These are phyloP conservation scores for Abelmoschus esculentus DNA, from an alignment of 345 rosid genomes.

Conservation along the genomic window DNA sequence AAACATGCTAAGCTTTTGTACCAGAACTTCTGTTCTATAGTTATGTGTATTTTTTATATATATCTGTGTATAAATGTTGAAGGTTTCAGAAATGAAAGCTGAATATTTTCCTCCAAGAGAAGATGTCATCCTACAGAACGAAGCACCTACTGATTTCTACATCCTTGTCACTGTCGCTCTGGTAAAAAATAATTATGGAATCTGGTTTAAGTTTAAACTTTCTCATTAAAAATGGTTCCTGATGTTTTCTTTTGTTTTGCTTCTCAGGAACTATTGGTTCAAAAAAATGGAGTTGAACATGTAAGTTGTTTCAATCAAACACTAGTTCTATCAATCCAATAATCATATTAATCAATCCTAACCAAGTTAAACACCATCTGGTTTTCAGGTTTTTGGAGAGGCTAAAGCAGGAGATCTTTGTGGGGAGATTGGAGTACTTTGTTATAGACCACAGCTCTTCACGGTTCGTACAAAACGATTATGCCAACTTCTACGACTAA, in stretches of 20 bases:
- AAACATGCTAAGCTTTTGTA: neutral
- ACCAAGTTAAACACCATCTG: neutral
- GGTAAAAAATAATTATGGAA: neutral
- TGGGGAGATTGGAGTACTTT: slow-evolving; percentile 56
- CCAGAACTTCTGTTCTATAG: neutral
- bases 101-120: neutral
- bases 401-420: neutral
- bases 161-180: neutral
- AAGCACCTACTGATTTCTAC: neutral
- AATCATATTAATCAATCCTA: too few species aligned
- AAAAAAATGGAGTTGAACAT: too few species aligned
- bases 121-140: neutral
- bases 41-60: too few species aligned
- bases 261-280: too few species aligned
- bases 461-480: slow-evolving; percentile 86
- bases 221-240: too few species aligned
- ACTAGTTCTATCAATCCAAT: too few species aligned
- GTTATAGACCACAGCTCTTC: slow-evolving; percentile 81
- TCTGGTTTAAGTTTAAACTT: too few species aligned
- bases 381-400: neutral
- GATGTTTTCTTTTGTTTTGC: too few species aligned
- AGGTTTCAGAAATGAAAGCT: neutral
- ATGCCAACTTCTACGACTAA: slow-evolving; percentile 78
- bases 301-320: too few species aligned
- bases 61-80: too few species aligned